Base-by-base conservation (phyloP, 345 rosid genomes). In the Conringia planisiliqua region DNA sequence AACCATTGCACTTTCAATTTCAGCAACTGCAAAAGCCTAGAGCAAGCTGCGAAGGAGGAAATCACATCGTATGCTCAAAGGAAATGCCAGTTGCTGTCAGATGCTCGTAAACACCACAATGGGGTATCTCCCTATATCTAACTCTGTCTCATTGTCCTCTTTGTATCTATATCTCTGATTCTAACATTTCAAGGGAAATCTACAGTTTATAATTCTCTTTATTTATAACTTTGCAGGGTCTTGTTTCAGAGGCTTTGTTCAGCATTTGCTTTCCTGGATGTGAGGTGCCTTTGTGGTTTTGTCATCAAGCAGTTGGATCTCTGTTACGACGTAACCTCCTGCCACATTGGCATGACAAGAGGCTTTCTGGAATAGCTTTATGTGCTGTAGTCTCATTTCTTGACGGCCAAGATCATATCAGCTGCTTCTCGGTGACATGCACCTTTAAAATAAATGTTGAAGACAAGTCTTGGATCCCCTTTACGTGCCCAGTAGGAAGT, bases 321-420 rank as follows among this genome's bases (percentile, higher is more conserved):
- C 1, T 10, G 33, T 39, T 72, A 29, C 11, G 52, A 18, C 22
- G 13, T 3, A 39, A 51, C 14, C 62, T 62, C 14, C 70, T 29
- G 12, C 76, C 76, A 17, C 70, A 72, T 47, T 72, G 76, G 76
- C 44, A 62, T 72, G 62, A 51, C 22, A 72, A 72, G 40, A 50
- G 32, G 44, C 35, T 72, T 39, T 27, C 16, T 0, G 63, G 76
- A 0, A 72, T 72, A 11, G 76, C 70, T 40, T 17, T 72, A 5
- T 72, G 76, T 51, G 62, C 62, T 27, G 55, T 52, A 13, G 76
- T 62, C 36, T 62, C 70, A 39, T 72, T 16, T 62, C 42, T 1
- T 51, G 43, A 62, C 44, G 6, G n/a, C 62, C 46, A 40, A 8
- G 52, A 54, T 52, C 70, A 40, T 54, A 32, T 27, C 24, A 52